These are phyloP conservation scores for Sambucus nigra DNA, from an alignment of 129 eudicot species.

Conservation along the genomic window DNA sequence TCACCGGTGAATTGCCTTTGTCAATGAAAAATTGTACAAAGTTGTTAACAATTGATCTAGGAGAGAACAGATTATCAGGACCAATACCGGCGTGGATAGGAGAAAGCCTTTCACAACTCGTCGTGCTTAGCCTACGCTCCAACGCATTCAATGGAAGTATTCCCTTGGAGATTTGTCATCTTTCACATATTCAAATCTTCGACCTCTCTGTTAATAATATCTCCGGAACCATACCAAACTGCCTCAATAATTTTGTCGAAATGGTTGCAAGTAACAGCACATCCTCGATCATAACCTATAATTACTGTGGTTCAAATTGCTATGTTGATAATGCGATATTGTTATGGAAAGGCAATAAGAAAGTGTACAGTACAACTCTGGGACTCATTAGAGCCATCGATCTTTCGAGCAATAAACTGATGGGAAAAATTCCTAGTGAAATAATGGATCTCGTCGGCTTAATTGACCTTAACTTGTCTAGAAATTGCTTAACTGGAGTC, in stretches of 20 bases:
- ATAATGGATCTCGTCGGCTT: constrained; percentile 6
- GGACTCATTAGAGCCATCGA: constrained; percentile 13
- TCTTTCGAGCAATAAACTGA: constrained; percentile 21
- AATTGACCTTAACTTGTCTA: constrained; percentile 16
- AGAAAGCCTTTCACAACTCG: constrained; percentile 1
- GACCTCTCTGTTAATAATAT: constrained; percentile 19
- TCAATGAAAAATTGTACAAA: constrained; percentile 17
- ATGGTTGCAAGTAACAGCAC: constrained; percentile 13
- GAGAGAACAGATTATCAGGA: constrained; percentile 22
- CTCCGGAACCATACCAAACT: constrained; percentile 21
- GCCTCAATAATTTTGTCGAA: constrained; percentile 18
- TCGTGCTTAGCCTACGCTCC: constrained; percentile 16
- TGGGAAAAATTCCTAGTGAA: constrained; percentile 14
- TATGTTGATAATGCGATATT: not conserved
- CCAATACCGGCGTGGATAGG: constrained; percentile 38
- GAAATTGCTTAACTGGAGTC: constrained; percentile 9
- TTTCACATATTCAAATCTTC: constrained; percentile 17
- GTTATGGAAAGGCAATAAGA: constrained; percentile 10
- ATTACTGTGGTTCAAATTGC: not conserved
- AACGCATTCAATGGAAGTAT: constrained; percentile 25
- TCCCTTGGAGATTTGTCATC: constrained; percentile 16
- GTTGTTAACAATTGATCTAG: constrained; percentile 10
- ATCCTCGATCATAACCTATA: not conserved
- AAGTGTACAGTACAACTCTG: constrained; percentile 5
- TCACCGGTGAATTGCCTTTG: constrained; percentile 25